These are phyloP conservation scores for Fusarium globosum DNA, from an alignment of 2,329 filamentous ascomycete genomes.

Conservation along the genomic window DNA sequence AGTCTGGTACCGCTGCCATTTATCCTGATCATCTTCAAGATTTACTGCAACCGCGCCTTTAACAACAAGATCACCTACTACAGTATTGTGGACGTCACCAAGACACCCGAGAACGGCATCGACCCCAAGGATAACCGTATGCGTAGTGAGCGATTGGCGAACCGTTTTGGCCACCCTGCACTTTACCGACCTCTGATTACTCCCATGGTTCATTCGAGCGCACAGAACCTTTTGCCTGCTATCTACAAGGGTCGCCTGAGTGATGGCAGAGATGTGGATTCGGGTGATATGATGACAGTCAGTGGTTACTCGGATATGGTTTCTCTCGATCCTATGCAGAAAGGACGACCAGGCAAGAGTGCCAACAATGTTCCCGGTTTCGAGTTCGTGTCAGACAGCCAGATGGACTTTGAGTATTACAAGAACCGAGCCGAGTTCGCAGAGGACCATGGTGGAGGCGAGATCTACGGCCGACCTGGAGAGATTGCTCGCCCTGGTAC, in stretches of 20 bases:
- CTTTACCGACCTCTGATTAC: constrained; percentile 90
- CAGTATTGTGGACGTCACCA: constrained; percentile 70
- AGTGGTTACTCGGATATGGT: constrained; percentile 87
- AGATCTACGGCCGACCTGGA: constrained; percentile 68
- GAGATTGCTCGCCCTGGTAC: constrained; percentile 72
- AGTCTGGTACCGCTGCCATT: constrained; percentile 80
- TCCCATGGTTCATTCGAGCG: constrained; percentile 94
- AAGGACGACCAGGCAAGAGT: constrained; percentile 60
- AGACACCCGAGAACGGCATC: constrained; percentile 55
- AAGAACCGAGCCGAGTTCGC: constrained; percentile 91
- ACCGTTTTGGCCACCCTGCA: constrained; percentile 89
- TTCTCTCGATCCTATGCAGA: constrained; percentile 81
- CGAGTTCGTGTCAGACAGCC: constrained; percentile 86
- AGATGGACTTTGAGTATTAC: constrained; percentile 91
- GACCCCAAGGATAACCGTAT: constrained; percentile 63
- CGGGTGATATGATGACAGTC: constrained; percentile 65
- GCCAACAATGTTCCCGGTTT: constrained; percentile 73
- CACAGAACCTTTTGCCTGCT: constrained; percentile 85
- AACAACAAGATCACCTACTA: constrained; percentile 86
- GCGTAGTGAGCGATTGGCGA: constrained; percentile 76
- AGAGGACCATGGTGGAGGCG: constrained; percentile 84
- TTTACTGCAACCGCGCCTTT: constrained; percentile 80
- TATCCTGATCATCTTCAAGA: constrained; percentile 84
- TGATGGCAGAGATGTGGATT: constrained; percentile 71
- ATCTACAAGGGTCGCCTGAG: constrained; percentile 85